These are phyloP conservation scores for Ganoderma multipileum DNA, from an alignment of 1,284 basidiomycete genomes.

Conservation along the genomic window DNA sequence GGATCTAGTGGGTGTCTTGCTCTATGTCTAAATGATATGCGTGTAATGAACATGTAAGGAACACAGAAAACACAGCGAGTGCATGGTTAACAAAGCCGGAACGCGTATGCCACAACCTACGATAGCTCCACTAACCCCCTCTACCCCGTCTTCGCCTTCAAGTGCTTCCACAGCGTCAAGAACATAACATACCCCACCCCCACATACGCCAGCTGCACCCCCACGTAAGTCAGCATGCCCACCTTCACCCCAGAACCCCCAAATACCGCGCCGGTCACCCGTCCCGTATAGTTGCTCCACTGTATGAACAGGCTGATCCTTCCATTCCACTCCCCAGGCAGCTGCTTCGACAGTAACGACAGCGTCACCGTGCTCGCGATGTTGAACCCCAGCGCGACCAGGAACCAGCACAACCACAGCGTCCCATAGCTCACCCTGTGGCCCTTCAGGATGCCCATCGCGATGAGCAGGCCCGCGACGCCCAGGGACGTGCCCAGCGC, in stretches of 20 bases:
- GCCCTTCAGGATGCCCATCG: conserved; percentile 52
- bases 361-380: conserved; percentile 16
- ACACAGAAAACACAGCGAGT: background rate
- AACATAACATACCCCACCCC: conserved; percentile 64
- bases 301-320: conserved; percentile 65
- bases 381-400: conserved; percentile 64
- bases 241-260: conserved; percentile 70
- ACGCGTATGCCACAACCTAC: background rate
- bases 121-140: background rate
- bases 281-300: conserved; percentile 70
- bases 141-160: conserved; percentile 64
- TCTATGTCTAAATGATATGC: background rate
- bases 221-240: conserved; percentile 69
- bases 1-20: background rate
- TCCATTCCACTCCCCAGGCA: conserved; percentile 67
- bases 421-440: conserved; percentile 54
- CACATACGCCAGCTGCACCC: conserved; percentile 67
- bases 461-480: conserved; percentile 59
- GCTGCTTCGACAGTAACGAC: conserved; percentile 60
- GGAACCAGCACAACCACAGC: conserved; percentile 71
- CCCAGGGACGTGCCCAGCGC: conserved; percentile 54
- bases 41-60: background rate
- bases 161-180: conserved; percentile 61
- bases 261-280: conserved; percentile 70
- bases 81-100: background rate